phyloP scores from a whole-genome alignment of 306 rosid genomes.

The Rosa chinensis region DNA sequence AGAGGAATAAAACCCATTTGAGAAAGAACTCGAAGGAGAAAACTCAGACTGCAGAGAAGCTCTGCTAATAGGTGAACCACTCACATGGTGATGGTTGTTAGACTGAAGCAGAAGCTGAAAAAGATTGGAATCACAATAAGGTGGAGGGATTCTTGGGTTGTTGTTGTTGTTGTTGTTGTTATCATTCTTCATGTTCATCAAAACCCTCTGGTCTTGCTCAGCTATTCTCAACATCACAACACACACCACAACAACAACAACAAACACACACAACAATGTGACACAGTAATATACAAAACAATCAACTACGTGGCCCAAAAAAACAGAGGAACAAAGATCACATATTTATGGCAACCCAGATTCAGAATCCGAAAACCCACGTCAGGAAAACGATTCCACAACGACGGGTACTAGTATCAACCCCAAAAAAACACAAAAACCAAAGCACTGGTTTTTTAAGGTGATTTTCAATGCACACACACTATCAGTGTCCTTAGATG shows the following conservation, averaged over 20 bases:
- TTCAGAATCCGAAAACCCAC: conserved; percentile 29
- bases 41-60: conserved; percentile 28
- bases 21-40: conserved; percentile 32
- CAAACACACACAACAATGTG: not conserved
- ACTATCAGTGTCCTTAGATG: not conserved
- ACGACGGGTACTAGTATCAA: not conserved
- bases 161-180: not conserved
- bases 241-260: not conserved
- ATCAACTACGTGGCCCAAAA: conserved; percentile 1
- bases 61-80: conserved; percentile 32
- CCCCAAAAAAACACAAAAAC: not conserved
- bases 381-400: conserved; percentile 4
- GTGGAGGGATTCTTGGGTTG: conserved; percentile 10
- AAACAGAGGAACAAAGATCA: not conserved
- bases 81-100: conserved; percentile 13
- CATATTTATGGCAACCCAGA: conserved; percentile 13
- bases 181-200: conserved; percentile 27
- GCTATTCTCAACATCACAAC: conserved; percentile 23
- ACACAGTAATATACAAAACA: not conserved
- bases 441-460: not conserved
- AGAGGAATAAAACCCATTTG: conserved; percentile 27
- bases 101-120: conserved; percentile 17
- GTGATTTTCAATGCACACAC: not conserved
- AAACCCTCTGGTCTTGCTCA: conserved; percentile 23
- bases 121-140: conserved; percentile 16